phyloP scores from a whole-genome alignment of 164 flowering plant species.

The Akebia trifoliata region DNA sequence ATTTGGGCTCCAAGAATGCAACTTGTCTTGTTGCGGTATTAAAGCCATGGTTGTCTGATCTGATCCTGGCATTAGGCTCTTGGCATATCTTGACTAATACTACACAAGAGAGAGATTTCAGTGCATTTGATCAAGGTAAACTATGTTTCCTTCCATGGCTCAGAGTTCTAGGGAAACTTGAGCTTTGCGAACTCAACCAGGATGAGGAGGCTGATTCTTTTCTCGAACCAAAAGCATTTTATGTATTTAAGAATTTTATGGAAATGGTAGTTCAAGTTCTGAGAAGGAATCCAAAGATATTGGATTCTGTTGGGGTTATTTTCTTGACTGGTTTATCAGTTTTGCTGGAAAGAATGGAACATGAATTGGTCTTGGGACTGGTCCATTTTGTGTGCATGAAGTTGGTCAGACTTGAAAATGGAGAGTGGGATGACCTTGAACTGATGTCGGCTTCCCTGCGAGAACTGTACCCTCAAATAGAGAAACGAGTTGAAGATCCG shows the following conservation, averaged over 20 bases:
- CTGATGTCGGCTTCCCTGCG: constrained; percentile 47
- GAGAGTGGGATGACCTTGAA: constrained; percentile 46
- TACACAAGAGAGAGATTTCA: constrained; percentile 16
- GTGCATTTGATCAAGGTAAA: constrained; percentile 11
- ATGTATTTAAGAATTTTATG: constrained; percentile 43
- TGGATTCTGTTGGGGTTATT: constrained; percentile 62
- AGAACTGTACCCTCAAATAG: constrained; percentile 41
- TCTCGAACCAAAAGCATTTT: constrained; percentile 20
- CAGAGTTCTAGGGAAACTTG: constrained; percentile 46
- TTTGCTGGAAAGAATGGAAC: constrained; percentile 52
- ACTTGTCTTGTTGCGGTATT: constrained; percentile 36
- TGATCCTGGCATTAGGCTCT: constrained; percentile 65
- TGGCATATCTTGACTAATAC: constrained; percentile 22
- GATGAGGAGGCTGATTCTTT: constrained; percentile 31
- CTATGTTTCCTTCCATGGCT: constrained; percentile 48
- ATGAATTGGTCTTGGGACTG: constrained; percentile 52
- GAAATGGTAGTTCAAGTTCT: constrained; percentile 37
- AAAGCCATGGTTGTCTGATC: constrained; percentile 86
- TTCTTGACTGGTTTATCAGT: constrained; percentile 30
- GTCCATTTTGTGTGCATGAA: constrained; percentile 60
- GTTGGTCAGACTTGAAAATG: constrained; percentile 35
- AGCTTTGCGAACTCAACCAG: constrained; percentile 25
- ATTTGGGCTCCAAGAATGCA: constrained; percentile 52
- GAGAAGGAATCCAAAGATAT: constrained; percentile 33
- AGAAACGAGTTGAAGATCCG: constrained; percentile 32